These are phyloP conservation scores for Penicillium diatomitis DNA, from an alignment of 495 filamentous ascomycete species.

Conservation along the genomic window DNA sequence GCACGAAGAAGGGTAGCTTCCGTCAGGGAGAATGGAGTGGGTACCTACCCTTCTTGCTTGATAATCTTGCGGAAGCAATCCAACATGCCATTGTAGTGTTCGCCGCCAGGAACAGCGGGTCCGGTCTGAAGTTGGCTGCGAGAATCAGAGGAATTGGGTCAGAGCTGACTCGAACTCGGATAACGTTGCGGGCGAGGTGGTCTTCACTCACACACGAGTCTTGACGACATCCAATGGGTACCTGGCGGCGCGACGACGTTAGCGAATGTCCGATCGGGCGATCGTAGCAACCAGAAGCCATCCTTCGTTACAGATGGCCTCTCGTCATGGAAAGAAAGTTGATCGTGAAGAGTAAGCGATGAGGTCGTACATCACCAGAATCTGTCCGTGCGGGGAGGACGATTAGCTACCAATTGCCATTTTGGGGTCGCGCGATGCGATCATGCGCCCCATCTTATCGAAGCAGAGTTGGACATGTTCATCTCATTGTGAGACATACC, in stretches of 20 bases:
- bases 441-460: not conserved
- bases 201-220: slow-evolving; percentile 73
- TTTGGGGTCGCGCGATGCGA: not conserved
- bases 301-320: no score
- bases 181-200: slow-evolving; percentile 7
- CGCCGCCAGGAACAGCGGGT: slow-evolving; percentile 50
- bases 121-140: slow-evolving; percentile 79
- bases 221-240: slow-evolving; percentile 98
- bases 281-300: no score
- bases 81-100: slow-evolving; percentile 90
- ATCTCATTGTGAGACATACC: slow-evolving; percentile 38
- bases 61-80: slow-evolving; percentile 95
- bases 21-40: not conserved
- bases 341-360: slow-evolving; percentile 1
- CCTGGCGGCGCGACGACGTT: slow-evolving; percentile 42
- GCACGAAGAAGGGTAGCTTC: not conserved
- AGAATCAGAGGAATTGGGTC: not conserved
- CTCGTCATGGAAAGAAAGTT: no score
- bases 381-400: slow-evolving; percentile 44
- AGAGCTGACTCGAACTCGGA: not conserved
- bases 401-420: slow-evolving; percentile 13
- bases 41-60: slow-evolving; percentile 75
- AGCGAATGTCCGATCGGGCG: not conserved
- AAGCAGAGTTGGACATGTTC: not conserved
- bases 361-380: slow-evolving; percentile 67